Evolutionary conservation across 2,329 filamentous ascomycete species (phyloP).

Genomic region (Botrytis cinerea): DNA sequence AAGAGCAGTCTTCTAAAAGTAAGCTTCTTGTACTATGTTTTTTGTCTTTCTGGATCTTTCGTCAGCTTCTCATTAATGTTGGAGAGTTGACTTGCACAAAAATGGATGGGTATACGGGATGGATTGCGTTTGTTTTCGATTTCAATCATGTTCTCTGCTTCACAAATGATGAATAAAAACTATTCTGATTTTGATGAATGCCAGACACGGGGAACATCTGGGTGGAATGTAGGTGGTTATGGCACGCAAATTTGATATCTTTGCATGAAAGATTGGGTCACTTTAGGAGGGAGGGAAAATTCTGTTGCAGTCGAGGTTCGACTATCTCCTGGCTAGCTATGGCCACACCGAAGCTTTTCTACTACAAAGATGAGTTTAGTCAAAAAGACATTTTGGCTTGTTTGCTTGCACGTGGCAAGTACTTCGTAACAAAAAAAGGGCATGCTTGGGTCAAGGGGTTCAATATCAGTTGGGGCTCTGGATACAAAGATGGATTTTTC

Average conservation of each 20-base stretch:
- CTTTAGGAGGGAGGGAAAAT: constrained; percentile 7
- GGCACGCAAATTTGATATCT: constrained; percentile 20
- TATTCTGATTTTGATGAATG: background rate
- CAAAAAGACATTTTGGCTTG: constrained; percentile 9
- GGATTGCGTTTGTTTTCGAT: constrained; percentile 28
- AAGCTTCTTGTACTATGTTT: constrained; percentile 43
- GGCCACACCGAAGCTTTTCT: background rate
- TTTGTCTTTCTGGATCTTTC: constrained; percentile 33
- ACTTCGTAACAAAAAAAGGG: constrained; percentile 18
- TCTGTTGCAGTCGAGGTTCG: background rate
- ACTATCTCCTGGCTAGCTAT: constrained; percentile 1
- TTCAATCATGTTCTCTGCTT: constrained; percentile 19
- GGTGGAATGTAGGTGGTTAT: constrained; percentile 12
- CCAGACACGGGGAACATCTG: constrained; percentile 13
- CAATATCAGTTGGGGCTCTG: constrained; percentile 23
- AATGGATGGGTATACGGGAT: constrained; percentile 34
- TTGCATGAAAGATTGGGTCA: constrained; percentile 20
- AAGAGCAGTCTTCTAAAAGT: constrained; percentile 28
- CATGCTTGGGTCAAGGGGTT: constrained; percentile 19
- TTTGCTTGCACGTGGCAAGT: background rate
- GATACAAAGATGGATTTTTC: constrained; percentile 13
- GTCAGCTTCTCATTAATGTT: constrained; percentile 33
- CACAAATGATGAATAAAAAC: constrained; percentile 14
- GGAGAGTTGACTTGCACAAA: constrained; percentile 38
- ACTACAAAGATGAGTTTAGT: background rate